Evolutionary conservation across 106 monocot species (phyloP), one percentile per base, ranked within the genome.

Genomic region (Dioscorea dumetorum): DNA sequence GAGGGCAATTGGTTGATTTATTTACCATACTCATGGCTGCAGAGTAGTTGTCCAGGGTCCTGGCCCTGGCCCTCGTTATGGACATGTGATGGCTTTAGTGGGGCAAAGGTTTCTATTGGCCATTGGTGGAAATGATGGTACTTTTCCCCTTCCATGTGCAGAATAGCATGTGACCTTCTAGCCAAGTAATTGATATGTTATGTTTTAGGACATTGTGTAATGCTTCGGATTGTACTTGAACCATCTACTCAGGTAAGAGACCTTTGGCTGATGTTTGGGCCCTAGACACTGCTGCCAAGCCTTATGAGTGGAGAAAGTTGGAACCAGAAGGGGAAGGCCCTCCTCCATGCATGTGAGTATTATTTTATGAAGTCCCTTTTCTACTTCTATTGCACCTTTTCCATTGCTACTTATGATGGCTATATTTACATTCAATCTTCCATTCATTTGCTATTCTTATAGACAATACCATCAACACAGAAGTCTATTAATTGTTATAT

Each of bases 41-140:
- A 99, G 97, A 82, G 97, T 99, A n/a, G 91, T 92, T 77, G 97
- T 99, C 62, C 92, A 88, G 79, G 97, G 97, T 73, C 89, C 97
- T 66, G 97, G 97, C 49, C 97, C 97, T 58, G 97, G 97, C 59
- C 92, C 92, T 22, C 89, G 97, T 24, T 99, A 99, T 75, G 97
- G 97, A 17, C 97, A 99, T 81, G 97, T 99, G 78, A 99, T 99
- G 97, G 86, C 97, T 77, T 79, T 99, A 73, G 97, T 99, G 22
- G 97, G 97, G 32, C 97, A 99, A 76, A 82, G 97, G 32, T 99
- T 99, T 85, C 76, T 99, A 65, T 87, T 99, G 70, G 82, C 82
- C 24, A 92, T 99, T 69, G 97, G 97, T 64, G 97, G 97, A 68
- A 99, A 99, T 85, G 97, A 99, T 83, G 97, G 97, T 92, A 80